Evolutionary conservation across 495 filamentous ascomycete genomes (phyloP).

Genomic region (Neurospora sp.): DNA sequence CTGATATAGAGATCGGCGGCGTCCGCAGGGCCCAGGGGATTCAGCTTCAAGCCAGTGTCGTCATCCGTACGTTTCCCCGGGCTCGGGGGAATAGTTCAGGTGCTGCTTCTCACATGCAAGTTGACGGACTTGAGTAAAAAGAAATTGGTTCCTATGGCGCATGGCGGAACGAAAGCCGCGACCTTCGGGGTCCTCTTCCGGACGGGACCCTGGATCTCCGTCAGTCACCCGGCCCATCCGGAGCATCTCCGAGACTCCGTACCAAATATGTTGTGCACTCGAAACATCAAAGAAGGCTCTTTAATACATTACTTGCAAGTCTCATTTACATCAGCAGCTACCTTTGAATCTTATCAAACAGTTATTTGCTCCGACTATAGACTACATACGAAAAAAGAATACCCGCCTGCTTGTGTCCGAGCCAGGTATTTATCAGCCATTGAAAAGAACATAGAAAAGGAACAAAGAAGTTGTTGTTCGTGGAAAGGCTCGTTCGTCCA

Average conservation of each 20-base stretch:
- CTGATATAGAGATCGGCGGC: not conserved
- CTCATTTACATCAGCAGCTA: not conserved
- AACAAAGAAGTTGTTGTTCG: not conserved
- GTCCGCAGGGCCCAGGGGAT: not conserved
- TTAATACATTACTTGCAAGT: not conserved
- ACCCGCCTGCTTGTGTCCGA: not conserved
- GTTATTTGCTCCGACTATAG: not conserved
- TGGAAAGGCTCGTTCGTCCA: not conserved
- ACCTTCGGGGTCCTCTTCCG: not conserved
- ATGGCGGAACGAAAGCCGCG: not conserved
- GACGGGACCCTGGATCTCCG: not conserved
- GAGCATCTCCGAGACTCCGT: not conserved
- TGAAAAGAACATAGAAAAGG: not conserved
- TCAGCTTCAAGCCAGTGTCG: not conserved
- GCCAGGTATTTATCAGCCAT: not conserved
- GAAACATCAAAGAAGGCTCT: not conserved
- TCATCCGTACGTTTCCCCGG: not conserved
- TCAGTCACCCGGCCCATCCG: not conserved
- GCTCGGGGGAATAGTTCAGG: too few relatives aligned
- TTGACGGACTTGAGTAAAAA: not conserved
- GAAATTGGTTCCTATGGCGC: not conserved
- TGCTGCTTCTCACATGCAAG: not conserved
- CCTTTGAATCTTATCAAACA: not conserved
- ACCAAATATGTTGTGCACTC: not conserved
- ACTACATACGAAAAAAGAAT: not conserved